Percentiles rank a stretch among this genome's conserved stretches.
Evolutionary conservation across 1,139 yeast species (phyloP).

Genomic region (Suhomyces wounanorum): DNA sequence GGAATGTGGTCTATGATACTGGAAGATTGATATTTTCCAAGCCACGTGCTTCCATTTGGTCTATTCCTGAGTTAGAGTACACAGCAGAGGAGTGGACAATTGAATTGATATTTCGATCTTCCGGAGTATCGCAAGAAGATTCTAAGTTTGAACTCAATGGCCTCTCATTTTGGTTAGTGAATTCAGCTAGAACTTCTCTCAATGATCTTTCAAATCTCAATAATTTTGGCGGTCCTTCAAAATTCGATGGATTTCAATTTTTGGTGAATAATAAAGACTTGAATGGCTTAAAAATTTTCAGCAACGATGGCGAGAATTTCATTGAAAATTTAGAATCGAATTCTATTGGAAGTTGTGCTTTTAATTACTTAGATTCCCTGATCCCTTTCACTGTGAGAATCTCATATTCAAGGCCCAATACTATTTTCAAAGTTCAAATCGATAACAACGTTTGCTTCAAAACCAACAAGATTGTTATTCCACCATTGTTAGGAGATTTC

Average conservation of each 20-base stretch:
- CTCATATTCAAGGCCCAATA: conserved; percentile 48
- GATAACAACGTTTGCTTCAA: conserved; percentile 73
- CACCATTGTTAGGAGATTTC: conserved; percentile 30
- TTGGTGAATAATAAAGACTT: conserved; percentile 51
- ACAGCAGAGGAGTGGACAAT: conserved; percentile 54
- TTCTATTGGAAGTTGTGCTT: conserved; percentile 57
- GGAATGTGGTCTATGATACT: conserved; percentile 34
- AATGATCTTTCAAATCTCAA: conserved; percentile 22
- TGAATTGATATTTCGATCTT: conserved; percentile 62
- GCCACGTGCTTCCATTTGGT: conserved; percentile 47
- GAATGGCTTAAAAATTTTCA: conserved; percentile 55
- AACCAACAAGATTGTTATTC: conserved; percentile 53
- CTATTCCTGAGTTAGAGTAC: conserved; percentile 33
- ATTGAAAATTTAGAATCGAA: conserved; percentile 21
- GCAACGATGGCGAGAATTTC: conserved; percentile 53
- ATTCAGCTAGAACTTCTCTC: conserved; percentile 24
- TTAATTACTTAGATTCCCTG: conserved; percentile 63
- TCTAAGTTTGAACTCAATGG: conserved; percentile 44
- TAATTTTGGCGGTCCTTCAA: conserved; percentile 52
- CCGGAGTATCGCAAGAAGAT: conserved; percentile 40
- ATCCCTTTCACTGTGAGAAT: conserved; percentile 71
- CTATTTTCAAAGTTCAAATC: conserved; percentile 60
- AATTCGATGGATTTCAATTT: conserved; percentile 63
- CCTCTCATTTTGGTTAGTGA: conserved; percentile 52
- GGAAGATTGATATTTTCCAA: conserved; percentile 45